Conservation (phyloP, 305 asterid genomes). For the Ilex paraguariensis region DNA sequence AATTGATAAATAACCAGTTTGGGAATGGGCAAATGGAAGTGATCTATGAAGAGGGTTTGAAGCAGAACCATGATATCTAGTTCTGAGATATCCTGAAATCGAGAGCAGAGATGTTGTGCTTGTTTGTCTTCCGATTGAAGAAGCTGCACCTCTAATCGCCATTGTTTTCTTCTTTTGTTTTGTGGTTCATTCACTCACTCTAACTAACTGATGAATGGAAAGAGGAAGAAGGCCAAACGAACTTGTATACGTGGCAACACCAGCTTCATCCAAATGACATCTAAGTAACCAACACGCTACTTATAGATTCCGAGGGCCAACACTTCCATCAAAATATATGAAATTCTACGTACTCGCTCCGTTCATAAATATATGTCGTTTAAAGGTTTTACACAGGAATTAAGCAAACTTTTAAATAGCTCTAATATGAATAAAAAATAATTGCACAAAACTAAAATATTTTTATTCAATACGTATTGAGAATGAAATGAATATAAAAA, state of each 20-base stretch:
- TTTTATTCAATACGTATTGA: too few species aligned
- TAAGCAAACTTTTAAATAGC: too few species aligned
- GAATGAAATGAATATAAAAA: too few species aligned
- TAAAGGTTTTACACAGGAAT: too few species aligned
- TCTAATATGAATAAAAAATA: too few species aligned
- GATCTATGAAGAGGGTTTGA: constrained; percentile 23
- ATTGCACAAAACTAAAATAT: too few species aligned
- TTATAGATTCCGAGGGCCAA: too few species aligned
- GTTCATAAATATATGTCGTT: too few species aligned
- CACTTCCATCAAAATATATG: too few species aligned
- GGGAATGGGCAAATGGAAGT: constrained; percentile 19
- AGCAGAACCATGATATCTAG: constrained; percentile 21
- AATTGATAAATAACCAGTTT: constrained; percentile 27
- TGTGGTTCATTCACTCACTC: background rate
- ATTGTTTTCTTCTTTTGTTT: constrained; percentile 11
- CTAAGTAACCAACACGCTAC: too few species aligned
- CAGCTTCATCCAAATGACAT: constrained; percentile 23
- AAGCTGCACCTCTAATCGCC: constrained; percentile 48
- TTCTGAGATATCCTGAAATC: constrained; percentile 27
- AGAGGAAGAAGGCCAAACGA: background rate
- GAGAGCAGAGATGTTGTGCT: constrained; percentile 24
- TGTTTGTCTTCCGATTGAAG: constrained; percentile 38
- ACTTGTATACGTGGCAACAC: constrained; percentile 40
- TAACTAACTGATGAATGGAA: background rate
- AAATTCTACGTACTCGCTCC: too few species aligned